phyloP scores from a whole-genome alignment of 2,329 filamentous ascomycete species.

The Monilinia laxa region DNA sequence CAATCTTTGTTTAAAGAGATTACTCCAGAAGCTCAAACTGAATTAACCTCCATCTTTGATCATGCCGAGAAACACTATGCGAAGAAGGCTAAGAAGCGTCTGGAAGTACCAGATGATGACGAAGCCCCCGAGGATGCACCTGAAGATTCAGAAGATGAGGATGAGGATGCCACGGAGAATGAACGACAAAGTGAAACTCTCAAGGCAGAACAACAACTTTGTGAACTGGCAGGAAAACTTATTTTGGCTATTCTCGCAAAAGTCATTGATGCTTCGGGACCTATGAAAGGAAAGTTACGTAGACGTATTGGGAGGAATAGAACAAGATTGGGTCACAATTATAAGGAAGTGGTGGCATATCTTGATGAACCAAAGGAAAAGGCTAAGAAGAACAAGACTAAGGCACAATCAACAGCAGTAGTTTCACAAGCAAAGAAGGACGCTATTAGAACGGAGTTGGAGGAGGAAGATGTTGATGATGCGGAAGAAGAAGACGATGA shows the following conservation, averaged over 20 bases:
- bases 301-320: constrained; percentile 77
- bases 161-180: constrained; percentile 53
- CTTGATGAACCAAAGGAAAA: constrained; percentile 68
- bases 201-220: constrained; percentile 80
- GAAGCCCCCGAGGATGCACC: constrained; percentile 70
- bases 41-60: constrained; percentile 75
- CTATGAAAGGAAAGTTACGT: constrained; percentile 62
- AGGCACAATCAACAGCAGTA: constrained; percentile 46
- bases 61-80: constrained; percentile 75
- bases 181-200: constrained; percentile 65
- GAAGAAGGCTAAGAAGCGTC: constrained; percentile 62
- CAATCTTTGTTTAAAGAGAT: constrained; percentile 68
- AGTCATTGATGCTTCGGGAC: constrained; percentile 65
- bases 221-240: constrained; percentile 80
- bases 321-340: constrained; percentile 76
- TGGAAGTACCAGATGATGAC: constrained; percentile 66
- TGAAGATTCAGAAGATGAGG: constrained; percentile 59
- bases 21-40: constrained; percentile 57
- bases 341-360: constrained; percentile 78
- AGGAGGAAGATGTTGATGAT: constrained; percentile 31
- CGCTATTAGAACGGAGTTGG: constrained; percentile 36
- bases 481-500: constrained; percentile 38
- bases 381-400: constrained; percentile 41
- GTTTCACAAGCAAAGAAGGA: constrained; percentile 46
- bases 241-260: constrained; percentile 76